These are phyloP conservation scores for Phytophthora chlamydospora DNA, from an alignment of 352 stramenopile species.

Conservation along the genomic window DNA sequence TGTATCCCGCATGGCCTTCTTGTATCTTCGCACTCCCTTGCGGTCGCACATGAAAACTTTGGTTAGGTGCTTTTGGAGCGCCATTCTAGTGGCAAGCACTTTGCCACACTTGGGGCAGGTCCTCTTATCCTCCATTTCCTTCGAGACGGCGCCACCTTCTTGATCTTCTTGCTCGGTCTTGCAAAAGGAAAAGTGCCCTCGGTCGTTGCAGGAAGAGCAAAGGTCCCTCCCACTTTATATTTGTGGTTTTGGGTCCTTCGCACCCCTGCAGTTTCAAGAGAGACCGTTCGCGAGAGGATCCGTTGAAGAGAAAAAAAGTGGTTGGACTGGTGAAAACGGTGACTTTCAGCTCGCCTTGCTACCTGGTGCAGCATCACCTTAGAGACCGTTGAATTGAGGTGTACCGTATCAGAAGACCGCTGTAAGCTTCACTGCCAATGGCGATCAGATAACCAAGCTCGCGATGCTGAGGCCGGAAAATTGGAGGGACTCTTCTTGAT, in stretches of 20 bases:
- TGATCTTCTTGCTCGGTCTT: constrained; percentile 1
- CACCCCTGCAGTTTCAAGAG: constrained; percentile 7
- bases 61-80: constrained; percentile 12
- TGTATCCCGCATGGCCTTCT: neutral
- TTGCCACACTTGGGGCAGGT: constrained; percentile 19
- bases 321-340: constrained; percentile 16
- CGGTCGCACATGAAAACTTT: constrained; percentile 16
- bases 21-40: constrained; percentile 13
- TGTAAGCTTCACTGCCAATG: too few species aligned
- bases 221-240: too few species aligned
- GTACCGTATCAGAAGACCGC: too few species aligned
- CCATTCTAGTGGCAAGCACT: constrained; percentile 10
- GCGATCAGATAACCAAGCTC: too few species aligned
- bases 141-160: neutral
- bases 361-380: too few species aligned
- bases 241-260: constrained; percentile 6
- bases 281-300: neutral
- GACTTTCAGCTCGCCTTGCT: neutral
- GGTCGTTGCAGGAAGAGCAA: neutral
- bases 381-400: too few species aligned
- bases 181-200: neutral
- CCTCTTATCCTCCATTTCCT: neutral
- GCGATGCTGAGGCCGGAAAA: too few species aligned
- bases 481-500: too few species aligned
- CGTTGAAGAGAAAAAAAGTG: constrained; percentile 12